A percentile compares a stretch with the other conserved stretches of the same genome.
Conservation (phyloP, 1,284 basidiomycete genomes). For the Ganoderma lucidum region DNA sequence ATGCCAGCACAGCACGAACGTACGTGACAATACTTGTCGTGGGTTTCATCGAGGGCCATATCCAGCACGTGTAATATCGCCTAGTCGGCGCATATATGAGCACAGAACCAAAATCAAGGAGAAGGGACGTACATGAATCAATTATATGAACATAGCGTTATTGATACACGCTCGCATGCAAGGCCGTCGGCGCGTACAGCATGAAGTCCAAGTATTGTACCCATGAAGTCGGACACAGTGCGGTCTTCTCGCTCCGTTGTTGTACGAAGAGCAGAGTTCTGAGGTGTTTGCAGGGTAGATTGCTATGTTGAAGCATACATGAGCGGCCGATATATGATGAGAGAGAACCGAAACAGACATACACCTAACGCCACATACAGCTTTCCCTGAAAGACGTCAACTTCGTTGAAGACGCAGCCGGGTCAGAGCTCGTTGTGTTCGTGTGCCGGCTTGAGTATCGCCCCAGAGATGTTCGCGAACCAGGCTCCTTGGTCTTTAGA, state of each 20-base stretch:
- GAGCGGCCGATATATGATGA: neutral
- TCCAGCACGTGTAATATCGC: neutral
- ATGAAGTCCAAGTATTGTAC: neutral
- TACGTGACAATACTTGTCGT: neutral
- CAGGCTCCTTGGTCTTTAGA: conserved; percentile 69
- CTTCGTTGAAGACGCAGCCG: neutral
- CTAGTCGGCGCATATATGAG: neutral
- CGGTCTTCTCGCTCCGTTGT: too few relatives aligned
- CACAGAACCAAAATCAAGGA: neutral
- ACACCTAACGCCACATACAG: neutral
- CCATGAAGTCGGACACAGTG: too few relatives aligned
- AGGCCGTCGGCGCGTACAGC: neutral
- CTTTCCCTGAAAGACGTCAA: neutral
- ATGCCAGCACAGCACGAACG: neutral
- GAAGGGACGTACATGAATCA: neutral
- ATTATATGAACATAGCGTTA: neutral
- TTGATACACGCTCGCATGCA: neutral
- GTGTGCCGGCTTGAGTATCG: conserved; percentile 35
- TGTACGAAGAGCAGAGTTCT: too few relatives aligned
- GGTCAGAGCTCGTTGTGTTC: conserved; percentile 23
- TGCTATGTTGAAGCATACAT: neutral
- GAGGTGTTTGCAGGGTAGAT: neutral
- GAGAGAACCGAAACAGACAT: neutral
- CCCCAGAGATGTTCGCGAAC: conserved; percentile 68
- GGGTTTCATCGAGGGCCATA: neutral